Base-by-base conservation (phyloP, 129 eudicot species). In the Deinandra increscens region DNA sequence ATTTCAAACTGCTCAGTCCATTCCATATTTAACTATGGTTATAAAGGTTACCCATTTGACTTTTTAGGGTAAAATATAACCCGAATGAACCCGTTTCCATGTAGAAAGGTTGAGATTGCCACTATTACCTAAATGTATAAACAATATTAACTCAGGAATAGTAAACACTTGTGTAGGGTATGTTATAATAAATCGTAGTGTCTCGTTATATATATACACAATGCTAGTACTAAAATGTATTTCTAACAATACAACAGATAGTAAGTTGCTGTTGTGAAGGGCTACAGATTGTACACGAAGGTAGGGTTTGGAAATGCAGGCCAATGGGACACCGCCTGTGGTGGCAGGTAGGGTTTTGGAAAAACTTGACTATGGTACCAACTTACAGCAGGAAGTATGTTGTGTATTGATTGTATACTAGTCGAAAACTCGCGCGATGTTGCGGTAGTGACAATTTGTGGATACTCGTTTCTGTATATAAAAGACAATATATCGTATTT, bases 211-310 rank as follows among this genome's bases (percentile, higher is more conserved):
- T 49, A 42, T 13, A 14, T 39, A 70, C 23, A 38, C 41, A 70
- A 7, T 41, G 41, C 66, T 70, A 17, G 67, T 70, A 56, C 61
- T 48, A 48, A 60, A 34, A 72, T 60, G 49, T 55, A 72, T 60
- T 69, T 45, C 37, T 26, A 31, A 60, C 60, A 44, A 33, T 70
- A 59, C 18, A n/a, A 60, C 14, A 71, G 14, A 71, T 5, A 41
- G 17, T 60, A 59, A 17, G 19, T 23, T 1, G 31, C 31, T 26
- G 31, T 26, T 26, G 31, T 26, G 31, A 26, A 26, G 31, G 31
- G 31, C 31, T 26, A 26, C 31, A 26, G 31, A 26, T 26, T 26
- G 31, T 26, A 26, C 31, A 26, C 31, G 31, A 26, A 26, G 31
- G 31, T 26, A 26, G 31, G 1, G 31, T 26, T 26, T 26, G 31